Percentiles rank a stretch among this genome's conserved stretches.
These are phyloP conservation scores for Salix arbutifolia DNA, from an alignment of 345 rosid species.

Conservation along the genomic window DNA sequence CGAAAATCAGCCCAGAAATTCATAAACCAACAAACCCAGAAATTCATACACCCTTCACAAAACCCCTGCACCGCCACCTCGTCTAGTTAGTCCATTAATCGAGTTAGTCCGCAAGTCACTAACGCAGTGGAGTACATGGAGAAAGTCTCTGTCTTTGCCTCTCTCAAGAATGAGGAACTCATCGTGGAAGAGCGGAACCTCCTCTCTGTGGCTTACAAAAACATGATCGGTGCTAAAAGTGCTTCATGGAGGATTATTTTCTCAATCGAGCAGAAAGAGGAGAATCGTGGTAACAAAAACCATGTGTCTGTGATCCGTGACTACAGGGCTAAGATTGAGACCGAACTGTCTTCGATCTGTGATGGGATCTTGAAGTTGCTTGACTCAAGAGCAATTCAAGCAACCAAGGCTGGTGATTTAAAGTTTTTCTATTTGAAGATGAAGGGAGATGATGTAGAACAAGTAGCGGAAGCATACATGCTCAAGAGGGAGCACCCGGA, in stretches of 20 bases:
- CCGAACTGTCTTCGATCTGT: conserved; percentile 67
- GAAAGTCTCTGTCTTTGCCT: conserved; percentile 45
- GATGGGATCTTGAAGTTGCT: conserved; percentile 80
- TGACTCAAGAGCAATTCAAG: conserved; percentile 60
- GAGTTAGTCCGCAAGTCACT: too few species aligned
- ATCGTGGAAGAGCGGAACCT: conserved; percentile 86
- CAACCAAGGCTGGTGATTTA: conserved; percentile 55
- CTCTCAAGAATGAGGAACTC: conserved; percentile 61
- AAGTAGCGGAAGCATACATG: too few species aligned
- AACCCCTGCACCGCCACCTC: too few species aligned
- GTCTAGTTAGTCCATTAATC: too few species aligned
- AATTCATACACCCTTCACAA: too few species aligned
- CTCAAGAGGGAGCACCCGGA: too few species aligned
- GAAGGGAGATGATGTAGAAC: too few species aligned
- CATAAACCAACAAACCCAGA: too few species aligned
- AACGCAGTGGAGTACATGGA: conserved; percentile 94
- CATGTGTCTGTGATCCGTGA: conserved; percentile 75
- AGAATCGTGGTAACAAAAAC: conserved; percentile 84
- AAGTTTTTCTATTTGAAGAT: conserved; percentile 85
- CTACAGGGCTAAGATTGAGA: conserved; percentile 74
- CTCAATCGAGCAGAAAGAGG: conserved; percentile 87
- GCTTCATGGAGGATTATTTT: conserved; percentile 90
- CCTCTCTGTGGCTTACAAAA: conserved; percentile 92
- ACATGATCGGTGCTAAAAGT: conserved; percentile 89
- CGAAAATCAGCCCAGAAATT: too few species aligned